phyloP scores from a whole-genome alignment of 768 basidiomycete genomes.

The Jaapia argillacea region DNA sequence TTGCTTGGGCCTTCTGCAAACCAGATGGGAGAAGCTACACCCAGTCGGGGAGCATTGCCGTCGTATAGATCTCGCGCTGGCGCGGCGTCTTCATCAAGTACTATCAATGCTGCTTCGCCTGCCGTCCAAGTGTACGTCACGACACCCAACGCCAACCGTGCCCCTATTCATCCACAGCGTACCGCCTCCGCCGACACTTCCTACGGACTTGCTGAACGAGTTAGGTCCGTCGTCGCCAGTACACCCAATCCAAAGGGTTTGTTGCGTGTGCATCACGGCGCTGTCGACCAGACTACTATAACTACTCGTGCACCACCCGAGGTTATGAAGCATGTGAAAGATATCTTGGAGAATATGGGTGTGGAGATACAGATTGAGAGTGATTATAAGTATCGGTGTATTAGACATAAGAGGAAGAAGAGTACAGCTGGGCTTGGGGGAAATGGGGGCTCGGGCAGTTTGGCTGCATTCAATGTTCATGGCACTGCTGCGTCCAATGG shows the following conservation, averaged over 20 bases:
- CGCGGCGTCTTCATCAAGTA: slow-evolving; percentile 1
- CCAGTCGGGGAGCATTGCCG: no score
- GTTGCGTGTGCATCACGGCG: slow-evolving; percentile 62
- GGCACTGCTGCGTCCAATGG: slow-evolving; percentile 82
- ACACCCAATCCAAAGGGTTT: neutral
- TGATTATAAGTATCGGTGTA: slow-evolving; percentile 85
- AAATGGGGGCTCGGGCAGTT: slow-evolving; percentile 29
- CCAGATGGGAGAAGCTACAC: no score
- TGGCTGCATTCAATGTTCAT: slow-evolving; percentile 69
- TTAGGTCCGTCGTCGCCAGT: no score
- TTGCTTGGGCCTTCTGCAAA: no score
- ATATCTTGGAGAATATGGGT: slow-evolving; percentile 81
- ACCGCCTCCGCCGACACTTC: slow-evolving; percentile 18
- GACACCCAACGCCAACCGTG: no score
- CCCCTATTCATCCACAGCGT: no score
- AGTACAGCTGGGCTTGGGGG: slow-evolving; percentile 24
- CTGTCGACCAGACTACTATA: slow-evolving; percentile 84
- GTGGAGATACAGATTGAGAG: slow-evolving; percentile 81
- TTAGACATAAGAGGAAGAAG: slow-evolving; percentile 69
- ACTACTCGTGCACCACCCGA: slow-evolving; percentile 78
- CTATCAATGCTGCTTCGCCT: neutral
- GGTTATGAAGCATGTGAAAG: slow-evolving; percentile 78
- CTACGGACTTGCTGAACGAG: no score
- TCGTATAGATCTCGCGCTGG: slow-evolving; percentile 7
- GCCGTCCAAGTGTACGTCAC: neutral